Percentiles rank a stretch among this genome's conserved stretches.
Evolutionary conservation across 106 monocot species (phyloP).

Genomic region (Dendrobium nobile): DNA sequence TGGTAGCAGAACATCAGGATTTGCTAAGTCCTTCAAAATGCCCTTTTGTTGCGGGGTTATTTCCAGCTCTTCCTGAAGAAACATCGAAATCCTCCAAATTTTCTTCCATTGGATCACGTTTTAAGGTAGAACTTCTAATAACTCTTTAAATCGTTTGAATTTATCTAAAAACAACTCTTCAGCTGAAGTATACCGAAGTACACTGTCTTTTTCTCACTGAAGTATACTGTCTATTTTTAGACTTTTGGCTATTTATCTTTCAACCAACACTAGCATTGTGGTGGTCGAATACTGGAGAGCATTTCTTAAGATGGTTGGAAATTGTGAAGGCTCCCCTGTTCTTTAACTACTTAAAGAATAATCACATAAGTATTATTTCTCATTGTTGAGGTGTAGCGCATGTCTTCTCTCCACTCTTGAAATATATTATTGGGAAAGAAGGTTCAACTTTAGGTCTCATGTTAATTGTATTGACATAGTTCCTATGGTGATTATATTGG

Average conservation of each 20-base stretch:
- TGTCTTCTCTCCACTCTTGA: no score
- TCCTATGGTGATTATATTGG: no score
- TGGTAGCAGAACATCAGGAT: constrained; percentile 80
- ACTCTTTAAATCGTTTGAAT: not conserved
- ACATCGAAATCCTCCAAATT: constrained; percentile 87
- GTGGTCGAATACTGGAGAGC: not conserved
- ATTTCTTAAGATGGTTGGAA: not conserved
- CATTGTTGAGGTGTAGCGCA: no score
- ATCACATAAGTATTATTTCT: no score
- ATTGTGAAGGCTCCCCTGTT: not conserved
- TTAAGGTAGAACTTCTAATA: constrained; percentile 46
- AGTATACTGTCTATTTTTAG: not conserved
- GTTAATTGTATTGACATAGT: no score
- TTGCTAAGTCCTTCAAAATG: constrained; percentile 70
- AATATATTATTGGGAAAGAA: no score
- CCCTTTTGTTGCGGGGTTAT: constrained; percentile 63
- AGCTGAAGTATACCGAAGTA: no score
- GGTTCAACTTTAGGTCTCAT: no score
- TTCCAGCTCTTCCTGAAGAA: constrained; percentile 72
- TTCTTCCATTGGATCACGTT: constrained; percentile 80
- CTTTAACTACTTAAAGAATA: no score
- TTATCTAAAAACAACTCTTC: not conserved
- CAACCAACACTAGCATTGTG: not conserved
- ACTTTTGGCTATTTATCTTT: not conserved
- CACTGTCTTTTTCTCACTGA: not conserved